phyloP scores from a whole-genome alignment of 1,284 basidiomycete species.

The Flammula alnicola region DNA sequence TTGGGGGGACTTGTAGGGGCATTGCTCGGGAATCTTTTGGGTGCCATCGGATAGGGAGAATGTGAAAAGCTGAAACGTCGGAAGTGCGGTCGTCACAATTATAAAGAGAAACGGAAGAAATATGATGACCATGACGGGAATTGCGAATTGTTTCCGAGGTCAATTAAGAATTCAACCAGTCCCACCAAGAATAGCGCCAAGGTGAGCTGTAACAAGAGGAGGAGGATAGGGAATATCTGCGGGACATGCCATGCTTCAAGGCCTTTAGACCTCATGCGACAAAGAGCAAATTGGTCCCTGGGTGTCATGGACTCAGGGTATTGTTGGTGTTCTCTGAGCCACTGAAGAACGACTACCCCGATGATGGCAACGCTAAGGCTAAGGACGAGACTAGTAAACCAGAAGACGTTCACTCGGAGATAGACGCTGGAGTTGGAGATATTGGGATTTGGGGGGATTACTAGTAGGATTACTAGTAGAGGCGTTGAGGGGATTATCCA shows the following conservation, averaged over 20 bases:
- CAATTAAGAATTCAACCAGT: conserved; percentile 21
- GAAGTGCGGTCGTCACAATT: conserved; percentile 20
- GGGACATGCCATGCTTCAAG: conserved; percentile 32
- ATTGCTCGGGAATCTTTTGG: conserved; percentile 6
- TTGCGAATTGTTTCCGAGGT: conserved; percentile 8
- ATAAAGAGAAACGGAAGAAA: conserved; percentile 17
- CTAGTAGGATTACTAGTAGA: not conserved
- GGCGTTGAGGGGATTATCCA: not conserved
- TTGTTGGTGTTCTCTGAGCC: conserved; percentile 28
- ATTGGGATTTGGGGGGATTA: not conserved
- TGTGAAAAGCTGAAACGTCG: conserved; percentile 15
- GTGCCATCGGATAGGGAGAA: not conserved
- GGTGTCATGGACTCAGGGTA: conserved; percentile 20
- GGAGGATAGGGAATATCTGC: conserved; percentile 30
- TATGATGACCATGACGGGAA: conserved; percentile 14
- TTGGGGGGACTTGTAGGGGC: conserved; percentile 26
- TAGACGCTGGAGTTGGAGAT: too few species aligned
- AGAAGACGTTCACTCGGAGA: conserved; percentile 28
- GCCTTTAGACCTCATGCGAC: too few species aligned
- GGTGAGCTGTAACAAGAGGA: conserved; percentile 32
- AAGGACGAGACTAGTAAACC: conserved; percentile 31
- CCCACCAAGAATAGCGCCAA: conserved; percentile 35
- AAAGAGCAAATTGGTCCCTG: too few species aligned
- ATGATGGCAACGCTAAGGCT: conserved; percentile 25
- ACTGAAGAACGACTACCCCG: conserved; percentile 29